Conservation (phyloP, 2,329 filamentous ascomycete genomes). For the Botrytis pseudocinerea region DNA sequence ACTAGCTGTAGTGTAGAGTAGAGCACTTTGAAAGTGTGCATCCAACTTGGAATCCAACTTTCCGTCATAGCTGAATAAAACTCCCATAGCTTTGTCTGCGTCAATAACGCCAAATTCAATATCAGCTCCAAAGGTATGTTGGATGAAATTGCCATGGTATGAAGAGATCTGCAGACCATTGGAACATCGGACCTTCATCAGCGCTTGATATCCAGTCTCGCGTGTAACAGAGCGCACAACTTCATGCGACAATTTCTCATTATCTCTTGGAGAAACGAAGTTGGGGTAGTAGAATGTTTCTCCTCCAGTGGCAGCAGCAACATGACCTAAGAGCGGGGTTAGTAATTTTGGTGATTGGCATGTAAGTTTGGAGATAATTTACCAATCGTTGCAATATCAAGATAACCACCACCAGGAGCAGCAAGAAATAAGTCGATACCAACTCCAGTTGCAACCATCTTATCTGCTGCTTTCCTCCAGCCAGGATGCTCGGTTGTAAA, state of each 20-base stretch:
- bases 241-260: conserved; percentile 79
- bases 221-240: conserved; percentile 82
- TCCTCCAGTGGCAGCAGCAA: conserved; percentile 85
- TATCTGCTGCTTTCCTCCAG: conserved; percentile 83
- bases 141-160: conserved; percentile 97
- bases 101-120: conserved; percentile 92
- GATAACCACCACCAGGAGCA: conserved; percentile 83
- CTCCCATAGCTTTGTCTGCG: conserved; percentile 87
- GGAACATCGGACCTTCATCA: conserved; percentile 98
- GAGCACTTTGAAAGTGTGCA: conserved; percentile 93
- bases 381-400: conserved; percentile 92
- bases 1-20: conserved; percentile 89
- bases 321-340: conserved; percentile 61
- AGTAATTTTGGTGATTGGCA: conserved; percentile 2
- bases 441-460: conserved; percentile 83
- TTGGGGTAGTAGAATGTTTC: conserved; percentile 98
- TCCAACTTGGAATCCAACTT: conserved; percentile 97
- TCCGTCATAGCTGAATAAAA: conserved; percentile 92
- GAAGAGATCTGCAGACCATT: conserved; percentile 89
- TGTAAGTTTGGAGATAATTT: conserved; percentile 32
- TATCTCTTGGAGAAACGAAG: conserved; percentile 84
- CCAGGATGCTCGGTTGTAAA: conserved; percentile 86
- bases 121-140: conserved; percentile 93
- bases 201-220: conserved; percentile 90
- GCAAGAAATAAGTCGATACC: conserved; percentile 95